Evolutionary conservation across 1,284 basidiomycete genomes (phyloP), one percentile per base, ranked within the genome.

Genomic region (Puccinia polysora): DNA sequence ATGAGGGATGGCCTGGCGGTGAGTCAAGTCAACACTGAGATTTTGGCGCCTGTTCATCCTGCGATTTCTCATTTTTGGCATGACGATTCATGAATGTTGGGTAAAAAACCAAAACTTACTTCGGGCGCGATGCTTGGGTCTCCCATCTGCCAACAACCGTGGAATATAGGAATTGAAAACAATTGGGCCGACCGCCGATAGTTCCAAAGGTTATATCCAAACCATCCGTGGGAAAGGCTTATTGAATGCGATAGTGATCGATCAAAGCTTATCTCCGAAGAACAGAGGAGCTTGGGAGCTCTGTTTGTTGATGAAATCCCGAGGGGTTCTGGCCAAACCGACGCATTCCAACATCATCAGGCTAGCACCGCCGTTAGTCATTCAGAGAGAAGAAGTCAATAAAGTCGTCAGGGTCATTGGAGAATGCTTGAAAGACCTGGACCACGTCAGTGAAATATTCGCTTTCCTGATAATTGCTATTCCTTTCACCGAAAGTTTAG

Each of bases 321-420:
- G 90, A 71, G 93, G 94, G 7, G 84, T 96, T 71, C 82, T 96
- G 75, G 93, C 93, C 63, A 98, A 98, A 83, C 94, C 95, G 15
- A 98, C 95, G 0, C 95, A 97, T 78, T 86, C 87, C 56, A 95
- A 97, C 81, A 91, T 91, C 65, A 91, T 98, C 76, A 90, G 95
- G 38, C 93, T 98, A 78, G 91, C 95, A 0, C 95, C 95, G 2
- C 95, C 95, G 0, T 82, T 98, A 53, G 91, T 97, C 71, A 97
- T 98, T 75, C 83, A 85, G 23, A 90, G 97, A 78, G 86, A 86
- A 47, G 91, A 97, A 75, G 79, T 97, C 70, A 82, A 84, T 79
- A 86, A 85, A 80, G 88, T 88, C 18, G 83, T 97, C 15, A 80
- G 82, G 70, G 86, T 91, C 73, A 93, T 98, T 77, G 85, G 84